Base-by-base conservation (phyloP, 176 grass and related monocot species). In the Musa troglodytarum region DNA sequence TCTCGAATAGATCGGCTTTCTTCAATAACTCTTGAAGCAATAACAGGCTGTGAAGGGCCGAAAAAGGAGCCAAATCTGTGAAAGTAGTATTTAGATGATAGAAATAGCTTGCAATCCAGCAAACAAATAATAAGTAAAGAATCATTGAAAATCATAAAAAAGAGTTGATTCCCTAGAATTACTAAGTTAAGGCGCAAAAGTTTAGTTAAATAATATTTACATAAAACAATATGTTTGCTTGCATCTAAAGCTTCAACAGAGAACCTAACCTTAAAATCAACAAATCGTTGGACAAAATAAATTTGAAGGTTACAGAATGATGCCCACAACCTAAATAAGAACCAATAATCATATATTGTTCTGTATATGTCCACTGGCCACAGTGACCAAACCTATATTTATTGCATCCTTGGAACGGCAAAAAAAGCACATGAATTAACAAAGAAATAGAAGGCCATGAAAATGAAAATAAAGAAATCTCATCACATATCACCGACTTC, bases 51-150 rank as follows among this genome's bases (percentile, higher is more conserved):
- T 16, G 94, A 92, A 72, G 90, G 88, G 14, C 90, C 94, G 84
- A 97, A 93, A 79, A 97, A 97, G 53, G 58, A 90, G 52, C 93
- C 93, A 67, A 88, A 96, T 77, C 93, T 92, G 63, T 11, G 80
- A 57, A 43, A 68, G 26, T 55, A 57, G 53, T 55, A 34, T 23
- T 23, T 51, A 63, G 17, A 62, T 29, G n/a, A 65, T 22, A 65
- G 11, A 26, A 65, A 66, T 29, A 66, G 63, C 10, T 23, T 28
- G 28, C 1, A 28, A 26, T 20, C 10, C 10, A 29, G 14, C 19
- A 14, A 66, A 2, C 25, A 66, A 66, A 29, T 9, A 26, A 26
- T 24, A 66, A 29, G 11, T 29, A 66, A 66, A 66, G 10, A 66
- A 66, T 21, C 24, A 66, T 29, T 24, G 34, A 26, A 66, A 57